These are phyloP conservation scores for Trichoderma atroviride DNA, from an alignment of 2,329 filamentous ascomycete genomes.

Conservation along the genomic window DNA sequence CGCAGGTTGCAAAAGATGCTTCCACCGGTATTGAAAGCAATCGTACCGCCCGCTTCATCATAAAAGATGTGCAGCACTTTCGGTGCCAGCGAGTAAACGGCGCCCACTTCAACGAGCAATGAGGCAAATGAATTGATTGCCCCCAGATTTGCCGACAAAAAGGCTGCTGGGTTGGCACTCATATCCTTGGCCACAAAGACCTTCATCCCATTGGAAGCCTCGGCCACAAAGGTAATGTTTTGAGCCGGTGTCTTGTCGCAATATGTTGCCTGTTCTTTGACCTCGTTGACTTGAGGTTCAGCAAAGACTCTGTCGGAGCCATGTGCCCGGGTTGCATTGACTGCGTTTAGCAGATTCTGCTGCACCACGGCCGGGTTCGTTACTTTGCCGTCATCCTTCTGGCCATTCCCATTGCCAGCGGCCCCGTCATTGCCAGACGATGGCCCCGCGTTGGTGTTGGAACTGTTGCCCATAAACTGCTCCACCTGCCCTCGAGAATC, in stretches of 20 bases:
- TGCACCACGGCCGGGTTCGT: constrained; percentile 64
- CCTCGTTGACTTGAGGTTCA: constrained; percentile 68
- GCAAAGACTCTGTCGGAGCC: constrained; percentile 74
- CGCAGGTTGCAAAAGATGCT: constrained; percentile 93
- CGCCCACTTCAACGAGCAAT: constrained; percentile 69
- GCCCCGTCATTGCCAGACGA: constrained; percentile 28
- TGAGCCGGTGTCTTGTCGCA: constrained; percentile 78
- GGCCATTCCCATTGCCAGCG: constrained; percentile 26
- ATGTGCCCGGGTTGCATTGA: constrained; percentile 76
- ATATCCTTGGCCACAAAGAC: constrained; percentile 68
- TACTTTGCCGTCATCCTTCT: constrained; percentile 54
- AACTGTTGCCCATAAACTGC: constrained; percentile 46
- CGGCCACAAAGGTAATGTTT: constrained; percentile 71
- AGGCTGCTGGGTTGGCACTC: constrained; percentile 48
- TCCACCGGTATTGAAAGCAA: constrained; percentile 88
- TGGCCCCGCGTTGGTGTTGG: constrained; percentile 11
- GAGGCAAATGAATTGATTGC: constrained; percentile 70
- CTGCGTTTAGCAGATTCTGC: constrained; percentile 74
- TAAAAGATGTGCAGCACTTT: constrained; percentile 83
- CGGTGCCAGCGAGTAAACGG: constrained; percentile 71
- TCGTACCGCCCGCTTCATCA: constrained; percentile 75
- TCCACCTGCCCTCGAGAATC: constrained; percentile 46
- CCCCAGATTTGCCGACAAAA: constrained; percentile 62
- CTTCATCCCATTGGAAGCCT: constrained; percentile 71
- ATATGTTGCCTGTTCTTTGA: constrained; percentile 83